phyloP scores from a whole-genome alignment of 2,329 filamentous ascomycete genomes.

The Fusarium concolor region DNA sequence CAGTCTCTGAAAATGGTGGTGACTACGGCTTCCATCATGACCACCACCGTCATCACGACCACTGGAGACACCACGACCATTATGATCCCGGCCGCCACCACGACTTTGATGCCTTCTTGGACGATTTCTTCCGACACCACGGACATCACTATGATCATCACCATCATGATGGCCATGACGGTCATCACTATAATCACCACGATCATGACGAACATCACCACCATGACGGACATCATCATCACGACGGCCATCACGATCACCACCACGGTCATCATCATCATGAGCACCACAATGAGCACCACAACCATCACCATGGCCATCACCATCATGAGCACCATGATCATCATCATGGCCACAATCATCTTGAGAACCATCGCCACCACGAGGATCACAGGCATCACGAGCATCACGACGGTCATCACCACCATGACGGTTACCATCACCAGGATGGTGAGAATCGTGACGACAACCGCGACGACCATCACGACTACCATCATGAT shows the following conservation, averaged over 20 bases:
- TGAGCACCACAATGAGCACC: background rate
- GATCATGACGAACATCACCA: background rate
- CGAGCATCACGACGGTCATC: background rate
- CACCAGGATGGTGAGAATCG: background rate
- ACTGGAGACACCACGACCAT: background rate
- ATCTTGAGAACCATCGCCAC: background rate
- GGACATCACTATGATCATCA: background rate
- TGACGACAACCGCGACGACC: no score
- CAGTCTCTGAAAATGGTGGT: no score
- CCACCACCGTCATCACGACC: background rate
- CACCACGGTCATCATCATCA: background rate
- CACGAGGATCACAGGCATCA: background rate
- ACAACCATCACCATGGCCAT: background rate
- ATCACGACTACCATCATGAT: no score
- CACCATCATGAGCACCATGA: background rate
- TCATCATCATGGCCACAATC: background rate
- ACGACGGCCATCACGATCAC: background rate
- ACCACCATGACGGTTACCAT: no score
- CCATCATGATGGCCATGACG: background rate
- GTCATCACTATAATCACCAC: background rate
- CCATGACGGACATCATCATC: background rate
- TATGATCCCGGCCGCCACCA: conserved; percentile 3
- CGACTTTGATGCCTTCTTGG: conserved; percentile 5
- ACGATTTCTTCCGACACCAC: background rate
- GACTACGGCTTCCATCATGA: background rate